phyloP scores from a whole-genome alignment of 257 asterid genomes.

The Salvia rosmarinus region DNA sequence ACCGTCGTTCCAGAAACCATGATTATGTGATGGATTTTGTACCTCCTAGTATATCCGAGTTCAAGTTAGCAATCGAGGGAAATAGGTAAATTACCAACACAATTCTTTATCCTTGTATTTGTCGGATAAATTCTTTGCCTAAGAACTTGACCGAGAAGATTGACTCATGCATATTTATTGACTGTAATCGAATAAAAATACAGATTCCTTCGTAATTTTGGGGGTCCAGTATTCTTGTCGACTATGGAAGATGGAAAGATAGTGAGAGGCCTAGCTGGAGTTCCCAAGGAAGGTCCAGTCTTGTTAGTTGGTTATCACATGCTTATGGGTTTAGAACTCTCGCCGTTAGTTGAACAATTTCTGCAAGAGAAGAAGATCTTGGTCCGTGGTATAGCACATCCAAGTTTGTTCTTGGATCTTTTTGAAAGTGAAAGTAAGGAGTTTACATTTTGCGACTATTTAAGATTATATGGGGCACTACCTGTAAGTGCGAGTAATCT shows the following conservation, averaged over 20 bases:
- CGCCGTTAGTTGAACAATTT: constrained; percentile 61
- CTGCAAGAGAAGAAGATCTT: constrained; percentile 61
- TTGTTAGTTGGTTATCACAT: constrained; percentile 93
- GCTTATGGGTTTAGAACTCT: constrained; percentile 80
- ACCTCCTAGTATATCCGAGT: constrained; percentile 89
- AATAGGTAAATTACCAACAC: constrained; percentile 48
- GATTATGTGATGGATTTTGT: constrained; percentile 70
- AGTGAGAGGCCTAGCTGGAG: constrained; percentile 82
- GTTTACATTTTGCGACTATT: constrained; percentile 45
- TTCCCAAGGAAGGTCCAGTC: constrained; percentile 90
- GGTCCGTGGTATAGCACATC: constrained; percentile 92
- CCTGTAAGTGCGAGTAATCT: constrained; percentile 80
- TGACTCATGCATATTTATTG: not conserved
- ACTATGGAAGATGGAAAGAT: constrained; percentile 80
- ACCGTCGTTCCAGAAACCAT: constrained; percentile 71
- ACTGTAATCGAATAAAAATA: constrained; percentile 23
- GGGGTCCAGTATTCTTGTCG: constrained; percentile 69
- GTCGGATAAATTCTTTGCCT: not conserved
- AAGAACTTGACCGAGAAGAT: constrained; percentile 18
- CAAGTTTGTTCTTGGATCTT: constrained; percentile 53
- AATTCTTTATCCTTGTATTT: constrained; percentile 19
- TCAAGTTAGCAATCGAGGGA: constrained; percentile 50
- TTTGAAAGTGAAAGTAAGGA: constrained; percentile 42
- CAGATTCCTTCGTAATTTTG: constrained; percentile 57
- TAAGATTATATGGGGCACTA: constrained; percentile 72